A percentile compares a stretch with the other conserved stretches of the same genome.
Evolutionary conservation across 2,329 filamentous ascomycete genomes (phyloP).

Genomic region (Colletotrichum endophyticum): DNA sequence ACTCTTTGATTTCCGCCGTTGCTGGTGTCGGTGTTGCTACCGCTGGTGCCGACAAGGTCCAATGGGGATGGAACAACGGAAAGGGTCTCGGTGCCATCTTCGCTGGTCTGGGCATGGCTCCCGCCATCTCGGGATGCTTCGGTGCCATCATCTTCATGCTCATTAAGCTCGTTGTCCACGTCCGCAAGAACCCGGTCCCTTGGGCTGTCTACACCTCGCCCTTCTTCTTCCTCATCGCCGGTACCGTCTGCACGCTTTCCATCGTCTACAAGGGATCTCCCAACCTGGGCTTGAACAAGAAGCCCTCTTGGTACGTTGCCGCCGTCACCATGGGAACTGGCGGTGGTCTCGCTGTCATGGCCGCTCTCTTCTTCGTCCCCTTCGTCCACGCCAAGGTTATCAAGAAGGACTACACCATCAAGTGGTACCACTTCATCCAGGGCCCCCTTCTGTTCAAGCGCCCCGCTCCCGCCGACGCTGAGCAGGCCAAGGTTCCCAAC

Average conservation of each 20-base stretch:
- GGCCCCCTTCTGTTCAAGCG: constrained; percentile 71
- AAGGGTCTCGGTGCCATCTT: constrained; percentile 76
- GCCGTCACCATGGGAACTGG: constrained; percentile 70
- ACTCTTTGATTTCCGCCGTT: constrained; percentile 72
- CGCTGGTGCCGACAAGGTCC: constrained; percentile 63
- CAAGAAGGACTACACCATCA: constrained; percentile 69
- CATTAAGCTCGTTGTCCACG: constrained; percentile 74
- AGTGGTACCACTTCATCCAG: constrained; percentile 65
- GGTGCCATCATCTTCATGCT: constrained; percentile 73
- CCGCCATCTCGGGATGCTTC: constrained; percentile 68
- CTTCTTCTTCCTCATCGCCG: constrained; percentile 79
- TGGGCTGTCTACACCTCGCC: constrained; percentile 78
- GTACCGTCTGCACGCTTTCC: constrained; percentile 75
- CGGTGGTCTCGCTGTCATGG: constrained; percentile 60
- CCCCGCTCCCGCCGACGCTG: constrained; percentile 54
- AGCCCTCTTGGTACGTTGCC: constrained; percentile 71
- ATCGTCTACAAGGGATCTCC: constrained; percentile 85
- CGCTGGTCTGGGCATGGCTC: constrained; percentile 74
- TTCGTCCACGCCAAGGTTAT: constrained; percentile 71
- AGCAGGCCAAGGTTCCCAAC: constrained; percentile 70
- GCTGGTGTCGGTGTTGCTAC: constrained; percentile 73
- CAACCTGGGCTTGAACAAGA: constrained; percentile 67
- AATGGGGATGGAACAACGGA: constrained; percentile 74
- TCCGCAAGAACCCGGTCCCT: constrained; percentile 72
- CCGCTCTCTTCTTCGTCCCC: constrained; percentile 76